These are phyloP conservation scores for Erythrobasidium yunnanense DNA, from an alignment of 768 basidiomycete species.

Conservation along the genomic window DNA sequence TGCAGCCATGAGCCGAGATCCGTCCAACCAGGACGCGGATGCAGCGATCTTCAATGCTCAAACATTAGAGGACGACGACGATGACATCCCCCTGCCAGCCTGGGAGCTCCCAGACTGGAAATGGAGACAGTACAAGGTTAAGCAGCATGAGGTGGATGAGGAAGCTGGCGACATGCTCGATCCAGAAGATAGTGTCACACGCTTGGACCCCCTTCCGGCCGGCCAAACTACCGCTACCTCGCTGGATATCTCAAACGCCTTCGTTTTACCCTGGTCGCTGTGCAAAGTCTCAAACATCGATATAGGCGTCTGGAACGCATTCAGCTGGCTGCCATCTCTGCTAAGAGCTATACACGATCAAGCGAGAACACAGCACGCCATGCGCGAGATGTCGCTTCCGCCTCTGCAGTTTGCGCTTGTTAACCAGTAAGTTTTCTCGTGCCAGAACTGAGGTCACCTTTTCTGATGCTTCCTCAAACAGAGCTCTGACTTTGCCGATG, in stretches of 20 bases:
- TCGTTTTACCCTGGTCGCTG: slow-evolving; percentile 21
- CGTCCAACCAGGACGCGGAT: not conserved
- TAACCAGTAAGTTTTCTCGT: not conserved
- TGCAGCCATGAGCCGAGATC: not conserved
- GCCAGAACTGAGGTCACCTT: not conserved
- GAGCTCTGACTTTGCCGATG: slow-evolving; percentile 65
- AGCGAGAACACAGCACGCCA: slow-evolving; percentile 19
- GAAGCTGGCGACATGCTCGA: slow-evolving; percentile 15
- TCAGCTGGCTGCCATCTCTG: slow-evolving; percentile 18
- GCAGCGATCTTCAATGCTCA: not conserved
- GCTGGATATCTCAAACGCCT: slow-evolving; percentile 12
- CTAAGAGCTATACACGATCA: slow-evolving; percentile 14
- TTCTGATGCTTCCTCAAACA: slow-evolving; percentile 33
- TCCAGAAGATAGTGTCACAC: not conserved
- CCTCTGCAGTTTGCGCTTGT: slow-evolving; percentile 19
- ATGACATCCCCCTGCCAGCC: not conserved
- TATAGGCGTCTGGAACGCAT: slow-evolving; percentile 24
- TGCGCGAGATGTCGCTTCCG: slow-evolving; percentile 8
- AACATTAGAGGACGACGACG: not conserved
- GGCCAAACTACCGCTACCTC: slow-evolving; percentile 15
- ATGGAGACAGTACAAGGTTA: slow-evolving; percentile 17
- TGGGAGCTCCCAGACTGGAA: slow-evolving; percentile 27
- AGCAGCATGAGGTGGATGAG: slow-evolving; percentile 20
- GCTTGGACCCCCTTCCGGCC: not conserved
- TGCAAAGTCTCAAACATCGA: slow-evolving; percentile 16